Percentiles rank a stretch among this genome's conserved stretches.
Conservation (phyloP, 148 eudicot species). For the Polygonum maritimum region DNA sequence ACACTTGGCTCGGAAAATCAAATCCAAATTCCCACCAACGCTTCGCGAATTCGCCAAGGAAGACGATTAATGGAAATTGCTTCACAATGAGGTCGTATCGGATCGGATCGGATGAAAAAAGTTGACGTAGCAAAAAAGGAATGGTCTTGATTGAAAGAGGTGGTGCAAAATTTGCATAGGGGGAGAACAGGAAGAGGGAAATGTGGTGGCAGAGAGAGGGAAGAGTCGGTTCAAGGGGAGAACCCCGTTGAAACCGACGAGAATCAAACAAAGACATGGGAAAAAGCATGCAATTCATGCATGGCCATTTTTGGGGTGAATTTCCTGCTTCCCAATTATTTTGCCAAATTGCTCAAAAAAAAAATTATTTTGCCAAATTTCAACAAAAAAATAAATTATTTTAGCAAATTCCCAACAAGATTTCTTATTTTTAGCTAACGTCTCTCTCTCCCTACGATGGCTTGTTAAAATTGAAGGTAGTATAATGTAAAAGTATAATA, state of each 20-base stretch:
- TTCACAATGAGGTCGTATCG: neutral
- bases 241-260: constrained; percentile 7
- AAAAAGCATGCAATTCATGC: neutral
- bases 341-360: neutral
- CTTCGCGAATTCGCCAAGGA: neutral
- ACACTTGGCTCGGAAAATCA: neutral
- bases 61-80: neutral
- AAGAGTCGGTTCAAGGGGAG: neutral
- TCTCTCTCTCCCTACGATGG: neutral
- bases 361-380: neutral
- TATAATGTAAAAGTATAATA: too few species aligned
- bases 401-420: neutral
- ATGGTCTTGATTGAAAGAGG: neutral
- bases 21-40: neutral
- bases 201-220: neutral
- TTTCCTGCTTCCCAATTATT: neutral
- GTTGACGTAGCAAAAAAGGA: neutral
- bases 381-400: neutral
- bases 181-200: neutral
- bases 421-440: neutral
- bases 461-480: too few species aligned
- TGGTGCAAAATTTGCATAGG: neutral
- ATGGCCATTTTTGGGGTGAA: neutral
- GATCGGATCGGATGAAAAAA: neutral
- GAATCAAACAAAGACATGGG: constrained; percentile 2